phyloP scores from a whole-genome alignment of 2,329 filamentous ascomycete genomes.

The Cladosporium sp. region DNA sequence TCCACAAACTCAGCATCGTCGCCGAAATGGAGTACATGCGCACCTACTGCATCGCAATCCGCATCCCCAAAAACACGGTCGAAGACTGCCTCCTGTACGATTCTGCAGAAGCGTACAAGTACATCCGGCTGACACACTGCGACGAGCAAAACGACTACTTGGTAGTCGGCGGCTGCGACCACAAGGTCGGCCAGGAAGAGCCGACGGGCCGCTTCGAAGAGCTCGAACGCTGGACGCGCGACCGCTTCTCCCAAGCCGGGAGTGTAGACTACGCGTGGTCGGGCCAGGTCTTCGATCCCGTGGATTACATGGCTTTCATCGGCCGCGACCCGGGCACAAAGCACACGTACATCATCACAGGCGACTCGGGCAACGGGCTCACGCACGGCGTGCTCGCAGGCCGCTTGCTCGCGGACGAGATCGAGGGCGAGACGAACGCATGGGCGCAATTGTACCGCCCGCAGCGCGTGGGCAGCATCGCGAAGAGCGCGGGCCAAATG shows the following conservation, averaged over 20 bases:
- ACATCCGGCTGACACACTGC: constrained; percentile 50
- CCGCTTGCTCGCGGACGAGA: constrained; percentile 50
- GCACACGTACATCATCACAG: constrained; percentile 51
- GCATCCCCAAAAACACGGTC: constrained; percentile 47
- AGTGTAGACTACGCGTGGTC: constrained; percentile 53
- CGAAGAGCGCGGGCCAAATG: constrained; percentile 43
- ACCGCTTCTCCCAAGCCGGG: constrained; percentile 48
- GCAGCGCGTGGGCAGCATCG: constrained; percentile 42
- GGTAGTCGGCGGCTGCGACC: constrained; percentile 53
- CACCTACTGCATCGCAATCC: constrained; percentile 54
- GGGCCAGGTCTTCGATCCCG: constrained; percentile 53
- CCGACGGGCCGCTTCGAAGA: constrained; percentile 42
- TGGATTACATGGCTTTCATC: constrained; percentile 53
- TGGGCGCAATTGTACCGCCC: constrained; percentile 51
- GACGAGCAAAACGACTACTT: constrained; percentile 53
- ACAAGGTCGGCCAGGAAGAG: constrained; percentile 52
- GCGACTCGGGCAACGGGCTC: constrained; percentile 54
- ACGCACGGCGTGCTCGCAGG: constrained; percentile 53
- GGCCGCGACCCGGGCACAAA: constrained; percentile 51
- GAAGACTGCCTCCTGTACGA: constrained; percentile 55
- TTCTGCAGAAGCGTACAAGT: constrained; percentile 52
- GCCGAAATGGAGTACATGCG: constrained; percentile 51
- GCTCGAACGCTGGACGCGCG: constrained; percentile 50
- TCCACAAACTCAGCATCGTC: constrained; percentile 52
- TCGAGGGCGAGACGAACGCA: constrained; percentile 45